These are phyloP conservation scores for Colletotrichum chrysophilum DNA, from an alignment of 2,329 filamentous ascomycete species.

Conservation along the genomic window DNA sequence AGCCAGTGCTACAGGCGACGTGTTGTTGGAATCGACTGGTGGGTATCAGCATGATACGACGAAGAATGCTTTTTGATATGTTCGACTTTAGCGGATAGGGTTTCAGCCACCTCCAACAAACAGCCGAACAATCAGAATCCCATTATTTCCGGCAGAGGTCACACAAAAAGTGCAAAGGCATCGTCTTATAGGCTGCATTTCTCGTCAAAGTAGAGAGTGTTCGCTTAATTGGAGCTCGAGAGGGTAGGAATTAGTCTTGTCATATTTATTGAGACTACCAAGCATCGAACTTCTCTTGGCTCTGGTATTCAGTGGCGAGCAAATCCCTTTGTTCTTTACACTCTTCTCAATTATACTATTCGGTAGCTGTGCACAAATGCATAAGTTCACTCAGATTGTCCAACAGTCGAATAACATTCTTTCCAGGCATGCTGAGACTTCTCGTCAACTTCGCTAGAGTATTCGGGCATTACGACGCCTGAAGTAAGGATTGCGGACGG, in stretches of 20 bases:
- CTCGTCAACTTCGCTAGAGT: not conserved
- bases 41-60: not conserved
- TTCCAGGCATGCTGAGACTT: not conserved
- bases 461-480: fast-evolving
- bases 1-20: no score
- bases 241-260: not conserved
- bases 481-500: not conserved
- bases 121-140: not conserved
- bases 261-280: not conserved
- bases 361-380: not conserved
- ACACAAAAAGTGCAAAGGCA: not conserved
- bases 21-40: no score
- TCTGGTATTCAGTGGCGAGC: not conserved
- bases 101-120: no score
- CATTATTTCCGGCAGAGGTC: not conserved
- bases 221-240: not conserved
- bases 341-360: not conserved
- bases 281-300: not conserved
- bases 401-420: not conserved
- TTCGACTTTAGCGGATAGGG: not conserved
- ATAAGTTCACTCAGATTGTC: not conserved
- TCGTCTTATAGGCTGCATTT: not conserved
- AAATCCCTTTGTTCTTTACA: no score
- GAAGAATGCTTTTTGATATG: not conserved
- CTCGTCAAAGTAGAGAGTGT: not conserved